Evolutionary conservation across 176 grass and related monocot species (phyloP).

Genomic region (Bolboschoenus planiculmis): DNA sequence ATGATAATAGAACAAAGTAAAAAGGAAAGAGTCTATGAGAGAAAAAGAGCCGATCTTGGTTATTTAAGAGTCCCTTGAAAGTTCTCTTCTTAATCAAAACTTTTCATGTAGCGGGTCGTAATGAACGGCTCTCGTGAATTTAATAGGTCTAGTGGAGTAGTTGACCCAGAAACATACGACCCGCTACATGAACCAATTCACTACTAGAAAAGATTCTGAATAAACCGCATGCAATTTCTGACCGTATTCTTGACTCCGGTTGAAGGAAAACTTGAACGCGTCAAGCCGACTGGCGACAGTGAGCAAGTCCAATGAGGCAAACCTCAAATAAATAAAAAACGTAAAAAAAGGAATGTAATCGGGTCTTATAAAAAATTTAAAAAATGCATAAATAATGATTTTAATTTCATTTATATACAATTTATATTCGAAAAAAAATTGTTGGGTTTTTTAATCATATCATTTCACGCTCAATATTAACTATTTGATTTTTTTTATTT

Average conservation of each 20-base stretch:
- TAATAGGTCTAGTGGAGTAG: too few species aligned
- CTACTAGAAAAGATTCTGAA: background rate
- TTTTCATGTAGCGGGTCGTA: background rate
- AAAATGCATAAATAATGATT: too few species aligned
- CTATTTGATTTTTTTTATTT: too few species aligned
- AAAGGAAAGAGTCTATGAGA: background rate
- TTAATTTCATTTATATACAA: too few species aligned
- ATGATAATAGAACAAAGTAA: background rate
- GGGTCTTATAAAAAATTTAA: too few species aligned
- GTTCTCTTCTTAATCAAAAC: background rate
- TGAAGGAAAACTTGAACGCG: background rate
- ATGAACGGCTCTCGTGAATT: background rate
- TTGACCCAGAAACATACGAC: background rate
- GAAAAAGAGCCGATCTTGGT: background rate
- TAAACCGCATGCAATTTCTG: background rate
- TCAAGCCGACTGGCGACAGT: background rate
- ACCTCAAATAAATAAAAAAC: too few species aligned
- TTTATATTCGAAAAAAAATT: too few species aligned
- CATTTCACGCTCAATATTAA: too few species aligned
- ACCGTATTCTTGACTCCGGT: background rate
- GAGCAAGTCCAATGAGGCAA: too few species aligned
- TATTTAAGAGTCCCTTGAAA: background rate
- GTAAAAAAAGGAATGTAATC: too few species aligned
- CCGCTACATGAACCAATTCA: background rate
- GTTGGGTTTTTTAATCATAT: too few species aligned